Conservation (phyloP, 2,329 filamentous ascomycete genomes). For the Escovopsis sp. region DNA sequence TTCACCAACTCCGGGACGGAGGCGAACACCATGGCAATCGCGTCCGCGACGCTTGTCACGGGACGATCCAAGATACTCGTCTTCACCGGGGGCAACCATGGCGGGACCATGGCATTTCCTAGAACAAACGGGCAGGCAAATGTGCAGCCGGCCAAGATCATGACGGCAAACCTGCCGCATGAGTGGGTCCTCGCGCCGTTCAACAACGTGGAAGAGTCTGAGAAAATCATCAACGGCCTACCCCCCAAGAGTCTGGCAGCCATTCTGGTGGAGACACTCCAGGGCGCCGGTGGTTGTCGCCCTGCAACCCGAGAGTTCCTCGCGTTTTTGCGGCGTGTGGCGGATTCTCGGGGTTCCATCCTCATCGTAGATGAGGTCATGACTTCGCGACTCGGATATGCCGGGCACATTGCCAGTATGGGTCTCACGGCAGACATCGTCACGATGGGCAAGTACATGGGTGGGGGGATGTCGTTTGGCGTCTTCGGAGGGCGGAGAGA, state of each 20-base stretch:
- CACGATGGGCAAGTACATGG: conserved; percentile 52
- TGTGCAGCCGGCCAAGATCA: no score
- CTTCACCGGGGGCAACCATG: conserved; percentile 31
- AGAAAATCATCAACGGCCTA: conserved; percentile 14
- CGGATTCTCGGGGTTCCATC: conserved; percentile 24
- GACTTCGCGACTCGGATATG: conserved; percentile 41
- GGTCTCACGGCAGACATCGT: conserved; percentile 43
- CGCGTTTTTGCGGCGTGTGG: conserved; percentile 1
- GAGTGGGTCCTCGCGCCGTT: conserved; percentile 48
- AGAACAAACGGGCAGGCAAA: no score
- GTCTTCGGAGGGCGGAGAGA: conserved; percentile 47
- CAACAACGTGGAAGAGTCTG: conserved; percentile 39
- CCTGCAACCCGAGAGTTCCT: conserved; percentile 37
- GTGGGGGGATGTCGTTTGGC: conserved; percentile 51
- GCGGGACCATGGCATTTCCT: conserved; percentile 7
- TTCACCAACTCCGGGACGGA: conserved; percentile 55
- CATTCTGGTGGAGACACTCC: conserved; percentile 52
- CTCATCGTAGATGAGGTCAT: conserved; percentile 61
- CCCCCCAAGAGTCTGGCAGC: conserved; percentile 32
- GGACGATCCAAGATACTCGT: conserved; percentile 33
- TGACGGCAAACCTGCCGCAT: conserved; percentile 7
- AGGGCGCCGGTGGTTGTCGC: conserved; percentile 46
- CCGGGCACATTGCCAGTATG: conserved; percentile 30
- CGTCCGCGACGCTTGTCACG: conserved; percentile 33
- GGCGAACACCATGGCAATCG: conserved; percentile 45